Evolutionary conservation across 2,329 filamentous ascomycete genomes (phyloP).

Genomic region (Raffaelea albimanens): DNA sequence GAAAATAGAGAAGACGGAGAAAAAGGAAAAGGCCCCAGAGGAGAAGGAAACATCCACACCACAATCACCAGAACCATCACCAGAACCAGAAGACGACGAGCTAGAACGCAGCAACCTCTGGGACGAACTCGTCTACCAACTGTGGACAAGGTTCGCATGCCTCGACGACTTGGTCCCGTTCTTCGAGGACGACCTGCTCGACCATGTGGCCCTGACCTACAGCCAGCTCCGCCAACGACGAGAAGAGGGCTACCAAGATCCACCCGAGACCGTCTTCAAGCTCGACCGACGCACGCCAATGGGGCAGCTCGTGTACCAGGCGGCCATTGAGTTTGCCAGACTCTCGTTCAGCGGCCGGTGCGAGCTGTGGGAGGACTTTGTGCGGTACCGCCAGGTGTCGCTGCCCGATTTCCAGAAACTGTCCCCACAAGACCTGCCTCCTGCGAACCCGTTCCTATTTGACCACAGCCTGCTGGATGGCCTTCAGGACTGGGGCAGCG

Average conservation of each 20-base stretch:
- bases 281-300: slow-evolving; percentile 69
- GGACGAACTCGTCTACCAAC: slow-evolving; percentile 69
- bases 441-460: not conserved
- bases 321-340: slow-evolving; percentile 69
- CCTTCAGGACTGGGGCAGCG: slow-evolving; percentile 38
- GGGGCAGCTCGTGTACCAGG: slow-evolving; percentile 68
- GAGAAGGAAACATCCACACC: slow-evolving; percentile 21
- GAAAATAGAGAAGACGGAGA: not conserved
- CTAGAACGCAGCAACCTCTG: slow-evolving; percentile 56
- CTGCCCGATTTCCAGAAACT: slow-evolving; percentile 53
- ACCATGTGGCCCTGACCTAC: slow-evolving; percentile 51
- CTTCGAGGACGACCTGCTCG: slow-evolving; percentile 50
- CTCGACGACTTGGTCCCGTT: slow-evolving; percentile 73
- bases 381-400: slow-evolving; percentile 71
- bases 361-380: slow-evolving; percentile 73
- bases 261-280: slow-evolving; percentile 42
- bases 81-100: not conserved
- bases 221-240: slow-evolving; percentile 48
- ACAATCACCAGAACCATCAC: too few relatives aligned
- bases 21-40: not conserved
- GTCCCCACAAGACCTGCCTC: slow-evolving; percentile 31
- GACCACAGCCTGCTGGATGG: slow-evolving; percentile 34
- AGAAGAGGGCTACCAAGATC: slow-evolving; percentile 37
- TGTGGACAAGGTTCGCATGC: slow-evolving; percentile 72
- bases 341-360: slow-evolving; percentile 72